phyloP scores from a whole-genome alignment of 768 basidiomycete species.

The Collybia mongolica region DNA sequence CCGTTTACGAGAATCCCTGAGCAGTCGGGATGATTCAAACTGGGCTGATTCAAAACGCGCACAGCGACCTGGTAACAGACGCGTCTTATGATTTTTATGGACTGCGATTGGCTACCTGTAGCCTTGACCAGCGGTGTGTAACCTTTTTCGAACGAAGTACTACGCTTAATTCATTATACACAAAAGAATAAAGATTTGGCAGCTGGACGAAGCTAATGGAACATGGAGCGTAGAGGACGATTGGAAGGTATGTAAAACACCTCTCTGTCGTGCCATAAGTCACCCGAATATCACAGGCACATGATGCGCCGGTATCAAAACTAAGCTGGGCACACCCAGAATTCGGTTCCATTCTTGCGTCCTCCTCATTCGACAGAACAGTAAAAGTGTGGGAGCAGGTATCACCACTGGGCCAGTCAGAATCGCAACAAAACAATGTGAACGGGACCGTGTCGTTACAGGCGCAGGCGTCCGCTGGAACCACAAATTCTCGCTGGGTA shows the following conservation, averaged over 20 bases:
- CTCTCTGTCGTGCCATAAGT: not conserved
- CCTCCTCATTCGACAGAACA: conserved; percentile 86
- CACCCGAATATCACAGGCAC: conserved; percentile 58
- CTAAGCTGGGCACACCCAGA: conserved; percentile 92
- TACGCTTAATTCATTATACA: conserved; percentile 1
- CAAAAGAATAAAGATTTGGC: conserved; percentile 83
- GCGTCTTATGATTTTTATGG: conserved; percentile 92
- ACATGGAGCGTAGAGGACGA: conserved; percentile 82
- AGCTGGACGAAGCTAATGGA: conserved; percentile 67
- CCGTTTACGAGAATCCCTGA: too few relatives aligned
- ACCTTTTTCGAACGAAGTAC: not conserved
- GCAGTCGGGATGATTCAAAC: conserved; percentile 65
- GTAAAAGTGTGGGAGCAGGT: conserved; percentile 91
- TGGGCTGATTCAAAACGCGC: conserved; percentile 74
- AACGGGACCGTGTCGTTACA: conserved; percentile 19
- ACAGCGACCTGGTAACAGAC: conserved; percentile 82
- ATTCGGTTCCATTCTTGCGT: conserved; percentile 85
- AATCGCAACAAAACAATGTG: conserved; percentile 23
- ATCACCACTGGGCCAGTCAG: conserved; percentile 24
- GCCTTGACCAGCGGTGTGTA: conserved; percentile 75
- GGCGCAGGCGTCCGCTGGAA: conserved; percentile 14
- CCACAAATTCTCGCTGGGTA: conserved; percentile 58
- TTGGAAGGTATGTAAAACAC: conserved; percentile 67
- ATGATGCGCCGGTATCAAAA: conserved; percentile 85
- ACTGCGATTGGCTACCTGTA: conserved; percentile 73